phyloP scores from a whole-genome alignment of 345 rosid species.

The Salix udensis region DNA sequence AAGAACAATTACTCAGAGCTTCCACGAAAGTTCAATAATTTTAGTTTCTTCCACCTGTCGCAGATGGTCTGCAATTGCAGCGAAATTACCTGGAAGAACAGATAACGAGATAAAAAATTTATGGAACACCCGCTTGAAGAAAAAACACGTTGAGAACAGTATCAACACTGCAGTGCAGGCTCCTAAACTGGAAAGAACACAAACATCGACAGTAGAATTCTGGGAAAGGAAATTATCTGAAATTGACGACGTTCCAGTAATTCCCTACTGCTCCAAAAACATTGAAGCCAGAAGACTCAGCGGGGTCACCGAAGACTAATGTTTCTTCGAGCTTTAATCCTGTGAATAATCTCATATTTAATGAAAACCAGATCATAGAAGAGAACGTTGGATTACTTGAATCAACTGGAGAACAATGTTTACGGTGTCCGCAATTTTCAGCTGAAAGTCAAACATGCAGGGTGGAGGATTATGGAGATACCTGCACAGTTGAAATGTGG shows the following conservation, averaged over 20 bases:
- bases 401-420: background rate
- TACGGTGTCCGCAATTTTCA: too few species aligned
- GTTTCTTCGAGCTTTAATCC: background rate
- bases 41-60: background rate
- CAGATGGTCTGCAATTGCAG: conserved; percentile 57
- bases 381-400: background rate
- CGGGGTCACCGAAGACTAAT: background rate
- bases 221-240: background rate
- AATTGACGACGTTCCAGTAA: background rate
- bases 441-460: too few species aligned
- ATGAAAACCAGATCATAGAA: background rate
- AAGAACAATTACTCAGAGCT: too few species aligned
- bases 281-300: background rate
- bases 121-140: conserved; percentile 46
- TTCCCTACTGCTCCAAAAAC: background rate
- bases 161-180: background rate
- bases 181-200: background rate
- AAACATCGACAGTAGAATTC: background rate
- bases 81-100: conserved; percentile 46
- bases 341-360: too few species aligned
- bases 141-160: conserved; percentile 20
- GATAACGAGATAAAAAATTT: conserved; percentile 52
- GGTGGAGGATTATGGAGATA: too few species aligned
- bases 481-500: too few species aligned
- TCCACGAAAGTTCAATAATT: background rate